Evolutionary conservation across 805 yeast species (phyloP), one percentile per base, ranked within the genome.

Genomic region (Pichia cabralensis): DNA sequence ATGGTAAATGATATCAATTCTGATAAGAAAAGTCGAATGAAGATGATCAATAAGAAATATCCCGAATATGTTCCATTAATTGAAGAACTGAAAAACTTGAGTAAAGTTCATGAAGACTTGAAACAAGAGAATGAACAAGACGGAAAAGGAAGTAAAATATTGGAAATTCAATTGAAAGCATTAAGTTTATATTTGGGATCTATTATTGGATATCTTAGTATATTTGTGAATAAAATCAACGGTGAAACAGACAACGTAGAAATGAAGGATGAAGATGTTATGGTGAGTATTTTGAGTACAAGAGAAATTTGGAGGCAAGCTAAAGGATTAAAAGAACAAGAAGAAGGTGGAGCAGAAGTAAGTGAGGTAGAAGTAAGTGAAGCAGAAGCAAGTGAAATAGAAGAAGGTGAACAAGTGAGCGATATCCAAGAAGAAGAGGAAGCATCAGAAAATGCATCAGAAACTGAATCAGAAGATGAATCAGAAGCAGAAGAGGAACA

Each of bases 221-320:
- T 92, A 12, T 73, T 89, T 42, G 58, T 72, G 13, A 75, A 75
- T 25, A 68, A 72, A 29, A 50, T 78, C 26, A 58, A 62, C 28
- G 62, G 62, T 16, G 77, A 73, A n/a, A n/a, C n/a, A 19, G 80
- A 74, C 33, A 46, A 39, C 15, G 51, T 55, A 37, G 60, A 71
- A 9, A 76, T 88, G 80, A 85, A 84, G 47, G 94, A 84, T 36
- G 89, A 81, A 45, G 81, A 89, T 3, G 79, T 89, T 2, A 89
- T 92, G 96, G 86, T 83, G 49, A 71, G 80, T 20, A 77, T 89
- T 22, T 61, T 89, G 35, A 76, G 80, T 34, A 68, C 92, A 3
- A 70, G 94, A 45, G 96, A 89, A 50, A 68, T 83, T 13, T 88
- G 96, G 95, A 72, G 92, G 52, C 88, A 81, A 48, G 95, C 94